Base-by-base conservation (phyloP, 1,284 basidiomycete genomes). In the Singerocomus inundabilis region DNA sequence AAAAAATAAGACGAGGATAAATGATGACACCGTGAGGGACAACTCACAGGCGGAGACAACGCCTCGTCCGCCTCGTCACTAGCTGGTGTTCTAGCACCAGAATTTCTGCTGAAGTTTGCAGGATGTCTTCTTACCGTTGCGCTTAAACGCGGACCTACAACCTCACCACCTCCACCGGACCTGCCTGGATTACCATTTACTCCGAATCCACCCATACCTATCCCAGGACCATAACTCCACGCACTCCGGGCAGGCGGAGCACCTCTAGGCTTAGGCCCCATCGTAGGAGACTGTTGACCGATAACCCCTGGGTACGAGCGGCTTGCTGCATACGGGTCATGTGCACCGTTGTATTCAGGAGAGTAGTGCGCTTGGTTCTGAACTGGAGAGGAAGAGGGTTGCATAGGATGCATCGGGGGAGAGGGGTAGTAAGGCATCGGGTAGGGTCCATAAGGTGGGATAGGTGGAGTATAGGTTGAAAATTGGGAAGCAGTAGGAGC, bases 51-150 rank as follows among this genome's bases (percentile, higher is more conserved):
- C 49, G 79, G 81, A 30, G 87, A 88, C 13, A 84, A 80, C 30
- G 80, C 80, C 55, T 91, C 88, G 63, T 91, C 88, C n/a, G n/a
- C n/a, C n/a, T n/a, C n/a, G n/a, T n/a, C n/a, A 46, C 79, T 79
- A 34, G 68, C 70, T 28, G 83, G 81, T 18, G 86, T 83, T 53
- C 80, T 77, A 51, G 80, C 75, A 25, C 78, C 76, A 45, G 73
- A 69, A 57, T 74, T 81, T 40, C 75, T 75, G 57, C 75, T 77
- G 44, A 72, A 70, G 44, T 61, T 73, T 54, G 75, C 79, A 32
- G 81, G 78, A 29, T 74, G 71, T 57, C 80, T 73, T 58, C 84
- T 75, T 59, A 72, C 70, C 44, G 70, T 66, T 34, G 65, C 63
- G 52, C 69, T 83, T 54, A 89, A 67, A 46, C 87, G 74, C 15